phyloP scores from a whole-genome alignment of 2,329 filamentous ascomycete genomes.

The Fonsecaea erecta region DNA sequence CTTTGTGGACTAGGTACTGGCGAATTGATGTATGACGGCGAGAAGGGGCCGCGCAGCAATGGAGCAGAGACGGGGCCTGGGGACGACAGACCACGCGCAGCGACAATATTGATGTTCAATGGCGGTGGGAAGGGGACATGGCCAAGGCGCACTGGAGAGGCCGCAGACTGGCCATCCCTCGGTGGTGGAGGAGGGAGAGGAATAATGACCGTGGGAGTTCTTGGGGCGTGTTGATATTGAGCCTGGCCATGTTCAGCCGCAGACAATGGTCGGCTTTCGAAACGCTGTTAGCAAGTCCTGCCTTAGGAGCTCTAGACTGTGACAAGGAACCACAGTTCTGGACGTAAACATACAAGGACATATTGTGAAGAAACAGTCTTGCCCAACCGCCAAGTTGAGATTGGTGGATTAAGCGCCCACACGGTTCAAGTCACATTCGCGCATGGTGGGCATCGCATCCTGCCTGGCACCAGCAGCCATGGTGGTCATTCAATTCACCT shows the following conservation, averaged over 20 bases:
- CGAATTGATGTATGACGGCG: constrained; percentile 43
- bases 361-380: constrained; percentile 21
- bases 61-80: constrained; percentile 50
- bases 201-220: constrained; percentile 25
- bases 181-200: constrained; percentile 38
- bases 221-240: constrained; percentile 25
- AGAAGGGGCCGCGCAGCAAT: constrained; percentile 52
- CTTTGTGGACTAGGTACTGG: constrained; percentile 45
- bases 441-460: constrained; percentile 1
- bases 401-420: constrained; percentile 34
- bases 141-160: constrained; percentile 48
- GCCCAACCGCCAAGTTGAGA: constrained; percentile 17
- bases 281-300: constrained; percentile 19
- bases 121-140: constrained; percentile 50
- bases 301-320: constrained; percentile 11
- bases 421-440: constrained; percentile 30
- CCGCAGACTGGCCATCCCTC: constrained; percentile 41
- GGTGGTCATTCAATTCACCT: neutral
- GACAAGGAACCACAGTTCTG: constrained; percentile 4
- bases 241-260: constrained; percentile 21
- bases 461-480: constrained; percentile 17
- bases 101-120: constrained; percentile 48
- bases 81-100: constrained; percentile 38
- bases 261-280: constrained; percentile 30
- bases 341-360: constrained; percentile 30